Base-by-base conservation (phyloP, 495 filamentous ascomycete genomes). In the Xylaria bambusicola region DNA sequence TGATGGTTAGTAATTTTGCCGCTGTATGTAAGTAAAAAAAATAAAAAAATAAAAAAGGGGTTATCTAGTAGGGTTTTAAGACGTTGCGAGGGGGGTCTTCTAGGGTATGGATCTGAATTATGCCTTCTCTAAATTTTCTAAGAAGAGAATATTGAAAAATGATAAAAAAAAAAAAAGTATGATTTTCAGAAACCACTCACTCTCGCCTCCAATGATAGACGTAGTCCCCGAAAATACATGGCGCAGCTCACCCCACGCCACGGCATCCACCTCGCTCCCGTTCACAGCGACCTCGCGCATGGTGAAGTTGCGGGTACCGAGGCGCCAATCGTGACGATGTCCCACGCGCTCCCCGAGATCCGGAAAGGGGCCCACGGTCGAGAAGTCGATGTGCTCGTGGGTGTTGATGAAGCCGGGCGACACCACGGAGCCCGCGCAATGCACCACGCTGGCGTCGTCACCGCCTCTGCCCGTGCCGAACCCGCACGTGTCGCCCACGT, bases 361-460 rank as follows among this genome's bases (percentile, higher is more conserved):
- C 10, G 42, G 33, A 29, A 61, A 56, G 31, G 58, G 58, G 20
- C 31, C 10, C 15, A 50, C 51, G 26, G 58, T 61, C 1, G 58
- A 46, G 31, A 21, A 61, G 24, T 56, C 58, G 51, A 61, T 49
- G 35, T 84, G 82, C 31, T 80, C 76, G 58, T 84, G 82, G 0
- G 82, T 84, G 60, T 84, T 79, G 56, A 84, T 70, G 65, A 84
- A 84, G 0, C 82, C 82, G 0, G 82, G 81, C 1, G 74, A 77
- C 13, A 84, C 64, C 33, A 84, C 80, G 61, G 81, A 82, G 58
- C 70, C 75, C 0, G 72, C 74, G 47, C 74, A 80, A 62, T 83
- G 73, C 26, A 86, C 67, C 27, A 77, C 60, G 23, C 70, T 56
- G 1, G 70, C 61, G 15, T 60, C 29, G 29, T 5, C 29, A 33